Conservation (phyloP, 1,139 yeast species). For the Saccharomyces hybrid region DNA sequence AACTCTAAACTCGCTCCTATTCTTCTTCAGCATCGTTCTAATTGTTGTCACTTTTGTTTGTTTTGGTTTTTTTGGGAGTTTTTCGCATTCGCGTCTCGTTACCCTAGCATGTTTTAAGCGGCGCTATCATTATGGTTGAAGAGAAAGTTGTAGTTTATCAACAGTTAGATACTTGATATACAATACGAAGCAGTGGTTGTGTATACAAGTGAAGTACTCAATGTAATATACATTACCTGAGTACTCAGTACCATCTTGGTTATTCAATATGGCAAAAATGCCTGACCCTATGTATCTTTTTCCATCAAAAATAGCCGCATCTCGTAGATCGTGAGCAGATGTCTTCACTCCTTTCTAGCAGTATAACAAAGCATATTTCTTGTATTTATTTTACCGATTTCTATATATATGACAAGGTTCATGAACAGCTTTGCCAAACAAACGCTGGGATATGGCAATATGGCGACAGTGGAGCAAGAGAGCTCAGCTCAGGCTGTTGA, state of each 20-base stretch:
- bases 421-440: background rate
- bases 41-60: background rate
- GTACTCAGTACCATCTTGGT: background rate
- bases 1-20: background rate
- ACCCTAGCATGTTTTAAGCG: background rate
- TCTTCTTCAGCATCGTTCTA: background rate
- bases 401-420: background rate
- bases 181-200: background rate
- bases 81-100: constrained; percentile 1
- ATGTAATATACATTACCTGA: background rate
- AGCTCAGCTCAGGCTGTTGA: background rate
- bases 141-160: background rate
- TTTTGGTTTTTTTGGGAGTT: background rate
- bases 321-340: background rate
- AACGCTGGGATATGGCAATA: background rate
- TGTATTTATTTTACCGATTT: background rate
- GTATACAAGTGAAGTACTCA: background rate
- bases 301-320: background rate
- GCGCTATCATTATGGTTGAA: background rate
- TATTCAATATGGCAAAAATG: background rate
- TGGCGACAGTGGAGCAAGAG: background rate
- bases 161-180: background rate
- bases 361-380: background rate
- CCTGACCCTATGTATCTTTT: background rate
- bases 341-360: background rate